phyloP scores from a whole-genome alignment of 2,329 filamentous ascomycete species.

The Sclerotinia nivalis region DNA sequence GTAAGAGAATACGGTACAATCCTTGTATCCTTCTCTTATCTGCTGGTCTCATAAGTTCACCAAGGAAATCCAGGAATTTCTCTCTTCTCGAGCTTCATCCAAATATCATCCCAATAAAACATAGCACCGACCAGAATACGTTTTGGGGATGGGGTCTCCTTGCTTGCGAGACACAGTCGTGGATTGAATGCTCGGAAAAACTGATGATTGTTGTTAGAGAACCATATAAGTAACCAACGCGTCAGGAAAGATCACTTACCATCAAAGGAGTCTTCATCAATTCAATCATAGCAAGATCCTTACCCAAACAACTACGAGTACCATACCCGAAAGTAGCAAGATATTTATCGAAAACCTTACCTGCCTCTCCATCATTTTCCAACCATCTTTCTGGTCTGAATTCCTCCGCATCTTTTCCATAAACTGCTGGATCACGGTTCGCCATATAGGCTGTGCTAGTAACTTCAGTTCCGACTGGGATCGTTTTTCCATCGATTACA shows the following conservation, averaged over 20 bases:
- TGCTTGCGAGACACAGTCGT: conserved; percentile 7
- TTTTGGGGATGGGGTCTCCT: conserved; percentile 19
- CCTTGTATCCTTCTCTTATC: too few species aligned
- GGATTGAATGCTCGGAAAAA: conserved; percentile 22
- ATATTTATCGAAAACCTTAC: conserved; percentile 20
- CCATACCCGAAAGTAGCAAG: conserved; percentile 22
- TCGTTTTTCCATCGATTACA: conserved; percentile 18
- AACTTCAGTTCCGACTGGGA: conserved; percentile 15
- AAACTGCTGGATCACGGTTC: conserved; percentile 17
- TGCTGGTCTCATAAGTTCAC: not conserved
- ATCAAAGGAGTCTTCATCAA: conserved; percentile 22
- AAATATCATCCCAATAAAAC: conserved; percentile 21
- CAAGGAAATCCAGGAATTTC: conserved; percentile 10
- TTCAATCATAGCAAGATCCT: conserved; percentile 20
- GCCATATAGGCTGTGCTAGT: conserved; percentile 21
- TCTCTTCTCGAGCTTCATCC: conserved; percentile 19
- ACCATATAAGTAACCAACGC: not conserved
- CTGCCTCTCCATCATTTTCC: conserved; percentile 16
- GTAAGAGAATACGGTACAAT: too few species aligned
- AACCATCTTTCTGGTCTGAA: conserved; percentile 22
- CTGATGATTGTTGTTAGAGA: not conserved
- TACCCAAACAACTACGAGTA: conserved; percentile 20
- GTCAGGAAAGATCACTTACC: not conserved
- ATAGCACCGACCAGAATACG: conserved; percentile 19
- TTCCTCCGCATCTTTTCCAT: conserved; percentile 18